A percentile compares a stretch with the other conserved stretches of the same genome.
phyloP scores from a whole-genome alignment of 805 yeast species.

The Lachancea fermentati region DNA sequence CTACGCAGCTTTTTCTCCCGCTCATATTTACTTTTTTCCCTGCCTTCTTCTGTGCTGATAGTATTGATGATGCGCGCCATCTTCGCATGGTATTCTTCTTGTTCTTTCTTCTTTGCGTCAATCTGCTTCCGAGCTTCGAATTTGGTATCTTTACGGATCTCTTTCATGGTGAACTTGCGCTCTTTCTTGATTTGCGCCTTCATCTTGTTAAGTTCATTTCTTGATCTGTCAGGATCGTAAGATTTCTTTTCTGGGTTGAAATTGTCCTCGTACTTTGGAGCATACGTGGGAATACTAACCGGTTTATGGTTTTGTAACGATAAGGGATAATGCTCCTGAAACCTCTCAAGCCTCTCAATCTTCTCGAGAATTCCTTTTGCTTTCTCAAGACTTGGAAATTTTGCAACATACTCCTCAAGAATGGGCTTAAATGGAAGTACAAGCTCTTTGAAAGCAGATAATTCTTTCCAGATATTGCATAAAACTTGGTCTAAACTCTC shows the following conservation, averaged over 20 bases:
- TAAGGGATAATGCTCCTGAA: conserved; percentile 62
- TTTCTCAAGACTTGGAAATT: conserved; percentile 32
- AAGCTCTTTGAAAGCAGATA: conserved; percentile 56
- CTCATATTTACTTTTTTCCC: conserved; percentile 88
- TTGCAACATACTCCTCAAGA: conserved; percentile 37
- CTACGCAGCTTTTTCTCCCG: conserved; percentile 69
- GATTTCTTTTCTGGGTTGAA: conserved; percentile 94
- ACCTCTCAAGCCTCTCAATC: conserved; percentile 43
- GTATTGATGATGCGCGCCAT: conserved; percentile 83
- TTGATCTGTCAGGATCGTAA: conserved; percentile 73
- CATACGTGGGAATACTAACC: conserved; percentile 72
- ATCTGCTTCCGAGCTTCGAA: conserved; percentile 85
- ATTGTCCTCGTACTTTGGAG: conserved; percentile 93
- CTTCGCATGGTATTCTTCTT: conserved; percentile 79
- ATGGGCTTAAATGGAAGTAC: conserved; percentile 42
- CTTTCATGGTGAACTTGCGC: conserved; percentile 80
- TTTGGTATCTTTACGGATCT: conserved; percentile 80
- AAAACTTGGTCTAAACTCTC: conserved; percentile 29
- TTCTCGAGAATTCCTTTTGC: conserved; percentile 38
- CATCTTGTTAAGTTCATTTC: conserved; percentile 80
- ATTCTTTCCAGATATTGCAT: conserved; percentile 52
- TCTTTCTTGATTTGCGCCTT: conserved; percentile 86
- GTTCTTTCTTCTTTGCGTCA: conserved; percentile 65
- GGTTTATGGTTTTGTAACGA: conserved; percentile 79
- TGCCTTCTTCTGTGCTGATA: conserved; percentile 90